These are phyloP conservation scores for Fusarium cicatricum DNA, from an alignment of 2,329 filamentous ascomycete species.

Conservation along the genomic window DNA sequence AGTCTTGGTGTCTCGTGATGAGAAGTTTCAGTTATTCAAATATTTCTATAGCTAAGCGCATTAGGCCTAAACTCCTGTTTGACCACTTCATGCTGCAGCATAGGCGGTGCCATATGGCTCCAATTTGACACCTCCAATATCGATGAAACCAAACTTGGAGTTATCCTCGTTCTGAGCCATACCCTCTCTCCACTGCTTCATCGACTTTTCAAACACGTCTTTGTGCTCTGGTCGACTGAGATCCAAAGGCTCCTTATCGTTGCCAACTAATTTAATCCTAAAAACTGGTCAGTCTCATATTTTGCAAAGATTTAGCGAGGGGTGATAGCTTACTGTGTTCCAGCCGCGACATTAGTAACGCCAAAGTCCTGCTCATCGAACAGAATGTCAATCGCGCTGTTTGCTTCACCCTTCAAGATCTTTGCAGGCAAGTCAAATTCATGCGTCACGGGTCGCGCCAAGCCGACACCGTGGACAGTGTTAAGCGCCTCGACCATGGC, in stretches of 20 bases:
- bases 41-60: too few relatives aligned
- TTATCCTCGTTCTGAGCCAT: constrained; percentile 45
- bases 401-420: constrained; percentile 44
- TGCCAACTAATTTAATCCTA: constrained; percentile 46
- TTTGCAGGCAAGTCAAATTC: constrained; percentile 41
- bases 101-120: constrained; percentile 46
- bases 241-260: constrained; percentile 65
- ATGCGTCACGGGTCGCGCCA: constrained; percentile 51
- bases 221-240: constrained; percentile 53
- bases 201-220: constrained; percentile 40
- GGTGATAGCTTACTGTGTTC: constrained; percentile 42
- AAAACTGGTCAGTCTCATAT: not conserved
- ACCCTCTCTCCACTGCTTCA: constrained; percentile 43
- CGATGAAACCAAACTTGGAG: constrained; percentile 44
- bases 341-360: constrained; percentile 40
- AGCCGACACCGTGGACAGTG: constrained; percentile 66
- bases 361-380: constrained; percentile 62
- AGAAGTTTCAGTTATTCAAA: too few relatives aligned
- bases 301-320: not conserved
- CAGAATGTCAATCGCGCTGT: constrained; percentile 56
- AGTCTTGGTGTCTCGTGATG: too few relatives aligned
- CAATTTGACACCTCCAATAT: constrained; percentile 44
- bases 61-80: too few relatives aligned
- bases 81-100: constrained; percentile 2
- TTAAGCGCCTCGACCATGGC: constrained; percentile 67